Evolutionary conservation across 148 eudicot genomes (phyloP).

Genomic region (Arbutus unedo): DNA sequence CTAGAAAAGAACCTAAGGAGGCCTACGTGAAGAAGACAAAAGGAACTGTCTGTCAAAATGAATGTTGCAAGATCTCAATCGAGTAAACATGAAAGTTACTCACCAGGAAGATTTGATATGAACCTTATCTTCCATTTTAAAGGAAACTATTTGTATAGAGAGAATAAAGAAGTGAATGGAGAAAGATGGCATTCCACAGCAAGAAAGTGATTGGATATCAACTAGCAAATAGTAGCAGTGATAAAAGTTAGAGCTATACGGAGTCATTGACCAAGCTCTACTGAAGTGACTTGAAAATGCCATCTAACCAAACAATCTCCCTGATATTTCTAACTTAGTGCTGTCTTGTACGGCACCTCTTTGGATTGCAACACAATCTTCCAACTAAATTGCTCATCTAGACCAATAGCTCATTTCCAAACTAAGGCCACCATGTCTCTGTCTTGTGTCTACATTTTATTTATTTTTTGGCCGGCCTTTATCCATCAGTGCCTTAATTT

Average conservation of each 20-base stretch:
- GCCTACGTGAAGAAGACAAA: not conserved
- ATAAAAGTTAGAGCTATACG: not conserved
- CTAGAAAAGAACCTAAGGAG: not conserved
- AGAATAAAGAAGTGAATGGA: conserved; percentile 1
- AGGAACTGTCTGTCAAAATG: too few species aligned
- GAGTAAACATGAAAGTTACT: not conserved
- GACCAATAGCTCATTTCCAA: not conserved
- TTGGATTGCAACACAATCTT: not conserved
- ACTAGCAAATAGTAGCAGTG: not conserved
- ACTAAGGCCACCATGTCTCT: not conserved
- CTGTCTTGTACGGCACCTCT: not conserved
- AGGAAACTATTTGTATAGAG: not conserved
- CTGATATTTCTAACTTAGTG: not conserved
- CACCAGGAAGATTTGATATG: conserved; percentile 3
- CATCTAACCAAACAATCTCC: not conserved
- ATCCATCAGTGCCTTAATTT: not conserved
- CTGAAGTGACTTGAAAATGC: not conserved
- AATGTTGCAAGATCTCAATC: not conserved
- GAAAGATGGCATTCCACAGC: not conserved
- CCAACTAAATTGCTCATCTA: not conserved
- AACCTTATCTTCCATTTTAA: not conserved
- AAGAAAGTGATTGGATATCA: not conserved
- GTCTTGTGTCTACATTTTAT: not conserved
- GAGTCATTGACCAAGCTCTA: not conserved
- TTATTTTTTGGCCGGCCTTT: not conserved